These are phyloP conservation scores for Plasmodium ovale DNA, from an alignment of 169 alveolate species.

Conservation along the genomic window DNA sequence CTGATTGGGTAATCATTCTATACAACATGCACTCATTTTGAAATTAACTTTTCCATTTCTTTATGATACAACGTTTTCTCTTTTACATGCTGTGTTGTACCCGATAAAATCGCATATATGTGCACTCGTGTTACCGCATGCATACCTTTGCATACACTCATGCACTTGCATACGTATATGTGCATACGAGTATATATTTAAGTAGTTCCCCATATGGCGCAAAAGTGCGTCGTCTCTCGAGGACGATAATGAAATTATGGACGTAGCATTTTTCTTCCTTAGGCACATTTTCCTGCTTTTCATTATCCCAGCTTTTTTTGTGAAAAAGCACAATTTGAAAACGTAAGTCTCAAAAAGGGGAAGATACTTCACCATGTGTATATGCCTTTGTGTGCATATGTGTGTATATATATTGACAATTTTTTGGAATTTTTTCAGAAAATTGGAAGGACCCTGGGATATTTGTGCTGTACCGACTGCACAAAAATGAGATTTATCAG, in stretches of 20 bases:
- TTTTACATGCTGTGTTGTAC: too few relatives aligned
- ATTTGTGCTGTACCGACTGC: slow-evolving; percentile 7
- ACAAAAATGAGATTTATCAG: background rate
- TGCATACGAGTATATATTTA: too few relatives aligned
- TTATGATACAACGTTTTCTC: too few relatives aligned
- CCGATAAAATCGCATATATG: too few relatives aligned
- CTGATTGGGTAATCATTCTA: slow-evolving; percentile 34
- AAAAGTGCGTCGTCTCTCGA: background rate
- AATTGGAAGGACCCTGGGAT: slow-evolving; percentile 42
- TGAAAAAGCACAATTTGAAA: slow-evolving; percentile 39
- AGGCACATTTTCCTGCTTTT: slow-evolving; percentile 56
- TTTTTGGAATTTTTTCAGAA: slow-evolving; percentile 9
- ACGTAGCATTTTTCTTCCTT: background rate
- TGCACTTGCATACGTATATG: too few relatives aligned
- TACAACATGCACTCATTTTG: background rate
- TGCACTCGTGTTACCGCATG: too few relatives aligned
- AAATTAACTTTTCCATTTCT: too few relatives aligned
- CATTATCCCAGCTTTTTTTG: slow-evolving; percentile 63
- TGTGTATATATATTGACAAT: background rate
- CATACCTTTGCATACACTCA: too few relatives aligned
- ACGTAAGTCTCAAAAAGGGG: slow-evolving; percentile 19
- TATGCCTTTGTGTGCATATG: background rate
- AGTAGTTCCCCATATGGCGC: too few relatives aligned
- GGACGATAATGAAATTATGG: background rate
- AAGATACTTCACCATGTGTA: background rate